A percentile compares a stretch with the other conserved stretches of the same genome.
These are phyloP conservation scores for Kentomonas sorsogonicus DNA, from an alignment of 208 protist genomes.

Conservation along the genomic window DNA sequence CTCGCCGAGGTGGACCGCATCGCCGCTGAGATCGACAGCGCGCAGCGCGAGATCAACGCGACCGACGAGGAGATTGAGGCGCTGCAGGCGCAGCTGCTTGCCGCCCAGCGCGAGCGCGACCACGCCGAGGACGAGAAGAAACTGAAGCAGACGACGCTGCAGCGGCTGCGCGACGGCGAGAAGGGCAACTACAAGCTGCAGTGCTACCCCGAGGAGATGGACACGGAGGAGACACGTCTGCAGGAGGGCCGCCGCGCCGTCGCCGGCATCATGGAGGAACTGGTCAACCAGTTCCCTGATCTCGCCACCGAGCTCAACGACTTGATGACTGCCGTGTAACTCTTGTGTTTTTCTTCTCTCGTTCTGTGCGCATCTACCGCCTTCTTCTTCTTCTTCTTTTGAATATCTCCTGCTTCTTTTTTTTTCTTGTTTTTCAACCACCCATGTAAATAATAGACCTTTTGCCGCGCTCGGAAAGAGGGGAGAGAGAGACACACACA, in stretches of 20 bases:
- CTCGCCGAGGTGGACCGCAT: slow-evolving; percentile 75
- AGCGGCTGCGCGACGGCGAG: slow-evolving; percentile 80
- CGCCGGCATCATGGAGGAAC: slow-evolving; percentile 66
- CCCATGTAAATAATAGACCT: no score
- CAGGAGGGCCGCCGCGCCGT: slow-evolving; percentile 58
- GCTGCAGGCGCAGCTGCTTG: slow-evolving; percentile 48
- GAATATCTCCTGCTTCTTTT: neutral
- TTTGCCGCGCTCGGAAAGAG: no score
- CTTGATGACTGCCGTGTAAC: slow-evolving; percentile 45
- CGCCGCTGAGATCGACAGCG: slow-evolving; percentile 65
- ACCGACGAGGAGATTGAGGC: slow-evolving; percentile 71
- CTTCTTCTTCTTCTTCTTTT: neutral
- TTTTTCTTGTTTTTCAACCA: neutral
- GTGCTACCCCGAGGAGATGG: slow-evolving; percentile 56
- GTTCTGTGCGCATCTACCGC: neutral
- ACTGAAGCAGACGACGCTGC: slow-evolving; percentile 73
- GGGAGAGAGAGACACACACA: neutral
- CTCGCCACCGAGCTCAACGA: slow-evolving; percentile 59
- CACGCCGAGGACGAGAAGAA: slow-evolving; percentile 71
- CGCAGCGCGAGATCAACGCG: slow-evolving; percentile 58
- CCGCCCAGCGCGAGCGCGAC: slow-evolving; percentile 54
- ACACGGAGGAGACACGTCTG: slow-evolving; percentile 37
- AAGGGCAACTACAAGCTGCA: slow-evolving; percentile 76
- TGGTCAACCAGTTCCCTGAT: slow-evolving; percentile 66
- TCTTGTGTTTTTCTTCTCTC: neutral